A percentile compares a stretch with the other conserved stretches of the same genome.
phyloP scores from a whole-genome alignment of 2,329 filamentous ascomycete species.

The Colletotrichum costaricense region DNA sequence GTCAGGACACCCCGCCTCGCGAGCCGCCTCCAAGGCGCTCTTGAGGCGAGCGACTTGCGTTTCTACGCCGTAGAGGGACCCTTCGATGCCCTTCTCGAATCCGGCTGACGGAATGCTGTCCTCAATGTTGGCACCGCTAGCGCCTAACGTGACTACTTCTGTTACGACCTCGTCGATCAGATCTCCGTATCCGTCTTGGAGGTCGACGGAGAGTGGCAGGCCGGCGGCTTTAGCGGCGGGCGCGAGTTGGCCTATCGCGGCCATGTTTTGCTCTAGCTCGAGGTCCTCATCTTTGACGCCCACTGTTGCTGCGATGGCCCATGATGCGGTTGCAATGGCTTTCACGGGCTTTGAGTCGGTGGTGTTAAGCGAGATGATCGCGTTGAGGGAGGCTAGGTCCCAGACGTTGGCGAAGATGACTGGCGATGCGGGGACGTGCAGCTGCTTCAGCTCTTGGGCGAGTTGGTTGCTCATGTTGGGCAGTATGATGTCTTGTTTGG shows the following conservation, averaged over 20 bases:
- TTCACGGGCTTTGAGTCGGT: slow-evolving; percentile 47
- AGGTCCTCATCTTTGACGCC: slow-evolving; percentile 61
- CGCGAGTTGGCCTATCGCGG: slow-evolving; percentile 57
- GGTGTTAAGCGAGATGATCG: slow-evolving; percentile 56
- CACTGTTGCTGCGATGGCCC: slow-evolving; percentile 58
- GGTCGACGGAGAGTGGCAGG: slow-evolving; percentile 65
- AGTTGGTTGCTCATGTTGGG: slow-evolving; percentile 38
- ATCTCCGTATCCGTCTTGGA: slow-evolving; percentile 70
- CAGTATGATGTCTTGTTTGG: not conserved
- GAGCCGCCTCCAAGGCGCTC: slow-evolving; percentile 54
- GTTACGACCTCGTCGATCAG: slow-evolving; percentile 56
- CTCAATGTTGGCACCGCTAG: slow-evolving; percentile 69
- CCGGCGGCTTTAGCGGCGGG: slow-evolving; percentile 50
- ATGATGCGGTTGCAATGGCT: slow-evolving; percentile 62
- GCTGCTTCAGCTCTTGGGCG: slow-evolving; percentile 51
- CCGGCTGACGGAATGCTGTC: slow-evolving; percentile 55
- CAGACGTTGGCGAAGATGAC: slow-evolving; percentile 67
- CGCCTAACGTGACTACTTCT: slow-evolving; percentile 60
- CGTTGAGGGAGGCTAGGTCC: slow-evolving; percentile 60
- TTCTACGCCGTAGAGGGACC: slow-evolving; percentile 50
- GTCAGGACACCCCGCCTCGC: slow-evolving; percentile 59
- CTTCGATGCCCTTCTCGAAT: slow-evolving; percentile 45
- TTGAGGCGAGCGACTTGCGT: slow-evolving; percentile 61
- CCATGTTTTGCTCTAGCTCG: slow-evolving; percentile 61
- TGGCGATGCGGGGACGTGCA: slow-evolving; percentile 63